These are phyloP conservation scores for Sisymbrium irio DNA, from an alignment of 345 rosid species.

Conservation along the genomic window DNA sequence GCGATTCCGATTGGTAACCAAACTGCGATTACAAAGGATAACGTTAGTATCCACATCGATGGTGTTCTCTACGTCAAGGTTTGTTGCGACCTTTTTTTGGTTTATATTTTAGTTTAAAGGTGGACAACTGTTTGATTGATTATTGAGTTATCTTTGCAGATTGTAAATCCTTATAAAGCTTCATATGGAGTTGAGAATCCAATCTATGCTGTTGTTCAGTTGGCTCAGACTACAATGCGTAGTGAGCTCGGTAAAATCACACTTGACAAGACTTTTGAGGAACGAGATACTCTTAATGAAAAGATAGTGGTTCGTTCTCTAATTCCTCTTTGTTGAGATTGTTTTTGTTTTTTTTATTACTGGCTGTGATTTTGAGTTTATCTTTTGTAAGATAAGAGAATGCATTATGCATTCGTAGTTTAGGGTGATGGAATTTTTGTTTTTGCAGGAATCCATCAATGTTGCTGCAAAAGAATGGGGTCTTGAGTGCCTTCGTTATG, in stretches of 20 bases:
- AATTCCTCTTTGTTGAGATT: too few relatives aligned
- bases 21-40: constrained; percentile 89
- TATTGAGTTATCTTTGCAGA: constrained; percentile 39
- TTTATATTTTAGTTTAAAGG: background rate
- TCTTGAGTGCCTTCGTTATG: constrained; percentile 91
- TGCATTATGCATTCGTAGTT: too few relatives aligned
- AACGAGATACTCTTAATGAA: constrained; percentile 83
- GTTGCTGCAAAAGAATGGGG: constrained; percentile 95
- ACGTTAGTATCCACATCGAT: constrained; percentile 88
- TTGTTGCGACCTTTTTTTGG: background rate
- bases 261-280: constrained; percentile 96
- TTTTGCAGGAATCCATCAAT: constrained; percentile 69
- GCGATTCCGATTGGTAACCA: constrained; percentile 90
- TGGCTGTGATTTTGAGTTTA: too few relatives aligned
- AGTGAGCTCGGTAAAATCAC: constrained; percentile 97
- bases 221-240: constrained; percentile 97
- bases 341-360: too few relatives aligned
- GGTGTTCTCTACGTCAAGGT: constrained; percentile 96
- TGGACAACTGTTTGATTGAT: too few relatives aligned
- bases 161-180: constrained; percentile 80
- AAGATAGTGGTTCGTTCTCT: constrained; percentile 79
- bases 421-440: too few relatives aligned
- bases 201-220: constrained; percentile 81
- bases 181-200: constrained; percentile 98
- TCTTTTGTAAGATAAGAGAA: too few relatives aligned